Evolutionary conservation across 2,329 filamentous ascomycete genomes (phyloP), one percentile per base, ranked within the genome.

Genomic region (Aspergillus sp.): DNA sequence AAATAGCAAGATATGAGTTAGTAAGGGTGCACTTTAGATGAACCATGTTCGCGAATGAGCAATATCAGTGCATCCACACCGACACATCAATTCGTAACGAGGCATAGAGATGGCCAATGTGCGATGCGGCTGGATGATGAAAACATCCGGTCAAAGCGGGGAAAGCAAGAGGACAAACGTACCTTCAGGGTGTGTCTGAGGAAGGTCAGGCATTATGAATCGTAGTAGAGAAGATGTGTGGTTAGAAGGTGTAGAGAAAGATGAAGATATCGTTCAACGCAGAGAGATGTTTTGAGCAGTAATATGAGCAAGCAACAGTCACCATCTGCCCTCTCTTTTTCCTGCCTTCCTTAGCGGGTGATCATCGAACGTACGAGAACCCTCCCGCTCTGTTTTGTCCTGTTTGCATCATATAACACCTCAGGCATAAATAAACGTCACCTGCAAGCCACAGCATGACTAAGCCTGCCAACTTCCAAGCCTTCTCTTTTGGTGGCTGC

Each of bases 131-230:
- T 20, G 15, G 37, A 19, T 39, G 37, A 39, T 39, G 37, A 43
- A 51, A 39, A 43, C 47, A 51, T 30, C 45, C 43, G 48, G 32
- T 42, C 52, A 55, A 53, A 60, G 61, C 60, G 64, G 61, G 60
- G 61, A 59, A 66, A 49, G 53, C 48, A 50, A 49, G 45, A 47
- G 54, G 46, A 49, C 52, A 56, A 48, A 64, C 68, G 49, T 67
- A 75, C 73, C 73, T 72, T 76, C 73, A 53, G 73, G 73, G 47
- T 70, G 71, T 49, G 63, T 55, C 52, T 66, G 59, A 45, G 63
- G 48, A 37, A 62, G 55, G 27, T 56, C 58, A 48, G 59, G 48
- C 57, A 61, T 62, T 44, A 48, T 64, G 54, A 48, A 45, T 27
- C 44, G 39, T 25, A 49, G 25, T 15, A 37, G 25, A 4, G 10